Evolutionary conservation across 2,329 filamentous ascomycete genomes (phyloP), one percentile per base, ranked within the genome.

Genomic region (Neofusicoccum ribis): DNA sequence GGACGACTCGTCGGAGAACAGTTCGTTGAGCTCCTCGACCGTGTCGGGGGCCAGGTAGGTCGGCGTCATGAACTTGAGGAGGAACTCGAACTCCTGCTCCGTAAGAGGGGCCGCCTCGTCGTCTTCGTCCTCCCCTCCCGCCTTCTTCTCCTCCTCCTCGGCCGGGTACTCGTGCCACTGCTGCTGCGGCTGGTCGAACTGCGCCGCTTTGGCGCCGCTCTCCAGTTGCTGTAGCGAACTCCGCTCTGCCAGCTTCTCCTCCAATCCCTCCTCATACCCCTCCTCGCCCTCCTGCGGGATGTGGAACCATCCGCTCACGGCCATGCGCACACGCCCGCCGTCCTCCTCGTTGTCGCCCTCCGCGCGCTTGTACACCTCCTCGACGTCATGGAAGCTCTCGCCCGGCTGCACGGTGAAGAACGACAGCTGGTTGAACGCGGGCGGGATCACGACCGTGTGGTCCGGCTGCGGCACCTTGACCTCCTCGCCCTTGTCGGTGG

Each of bases 331-430:
- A 54, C 92, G 87, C 0, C 89, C 90, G 17, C 90, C 89, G 66
- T 93, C 86, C 74, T 85, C 77, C 84, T 85, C 63, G 88, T 85
- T 78, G 87, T 86, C 71, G 81, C 85, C 74, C 81, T 82, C 66
- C 75, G 83, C 68, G 80, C 82, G 72, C 75, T 91, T 88, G 79
- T 97, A 98, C 4, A 99, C 95, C 80, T 99, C 95, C 80, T 98
- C 94, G 64, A 99, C 95, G 76, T 99, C 95, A 79, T 99, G 95
- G 79, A 98, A 99, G 77, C 94, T 98, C 84, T 97, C 89, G n/a
- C 95, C 95, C 0, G 95, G 95, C 80, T 97, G 93, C 6, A 99
- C 96, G 17, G 93, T 93, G 78, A 99, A 99, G 85, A 99, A 99
- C 72, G 91, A 95, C 67, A 99, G 85, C 81, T 99, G 95, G 78